These are phyloP conservation scores for Silene vulgaris DNA, from an alignment of 179 eudicot species.

Conservation along the genomic window DNA sequence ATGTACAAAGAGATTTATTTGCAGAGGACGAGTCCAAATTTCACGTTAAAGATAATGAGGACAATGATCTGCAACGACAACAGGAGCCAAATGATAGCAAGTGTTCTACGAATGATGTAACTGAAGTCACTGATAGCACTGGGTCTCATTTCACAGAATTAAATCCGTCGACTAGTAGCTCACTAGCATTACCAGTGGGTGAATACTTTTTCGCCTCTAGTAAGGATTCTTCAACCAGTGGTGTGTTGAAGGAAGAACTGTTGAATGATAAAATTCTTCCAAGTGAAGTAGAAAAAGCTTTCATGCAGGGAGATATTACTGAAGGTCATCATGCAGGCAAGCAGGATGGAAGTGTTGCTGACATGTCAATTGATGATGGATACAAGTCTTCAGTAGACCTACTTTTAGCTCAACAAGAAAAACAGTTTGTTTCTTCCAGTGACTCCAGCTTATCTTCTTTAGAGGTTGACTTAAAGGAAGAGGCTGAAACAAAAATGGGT, in stretches of 20 bases:
- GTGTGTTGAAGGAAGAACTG: conserved; percentile 19
- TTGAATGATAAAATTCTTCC: conserved; percentile 21
- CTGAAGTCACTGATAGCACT: conserved; percentile 22
- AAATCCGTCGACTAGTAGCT: conserved; percentile 13
- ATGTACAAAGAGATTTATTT: conserved; percentile 30
- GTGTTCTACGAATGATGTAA: not conserved
- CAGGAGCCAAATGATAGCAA: conserved; percentile 22
- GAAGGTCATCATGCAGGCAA: conserved; percentile 19
- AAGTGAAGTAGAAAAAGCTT: conserved; percentile 21
- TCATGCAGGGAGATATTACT: conserved; percentile 25
- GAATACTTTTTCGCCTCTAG: conserved; percentile 17
- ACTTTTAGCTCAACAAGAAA: conserved; percentile 22
- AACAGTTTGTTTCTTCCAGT: conserved; percentile 20
- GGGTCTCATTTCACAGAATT: conserved; percentile 18
- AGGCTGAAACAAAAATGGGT: conserved; percentile 15
- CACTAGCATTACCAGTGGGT: conserved; percentile 21
- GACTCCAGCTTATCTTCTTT: conserved; percentile 20
- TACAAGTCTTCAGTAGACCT: conserved; percentile 20
- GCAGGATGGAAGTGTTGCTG: conserved; percentile 21
- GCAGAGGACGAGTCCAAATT: conserved; percentile 30
- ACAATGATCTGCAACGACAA: conserved; percentile 9
- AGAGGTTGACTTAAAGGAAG: conserved; percentile 25
- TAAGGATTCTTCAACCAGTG: conserved; percentile 14
- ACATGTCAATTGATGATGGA: conserved; percentile 16
- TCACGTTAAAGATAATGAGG: conserved; percentile 26